Base-by-base conservation (phyloP, 2,329 filamentous ascomycete species). In the Colletotrichum chlorophyti region DNA sequence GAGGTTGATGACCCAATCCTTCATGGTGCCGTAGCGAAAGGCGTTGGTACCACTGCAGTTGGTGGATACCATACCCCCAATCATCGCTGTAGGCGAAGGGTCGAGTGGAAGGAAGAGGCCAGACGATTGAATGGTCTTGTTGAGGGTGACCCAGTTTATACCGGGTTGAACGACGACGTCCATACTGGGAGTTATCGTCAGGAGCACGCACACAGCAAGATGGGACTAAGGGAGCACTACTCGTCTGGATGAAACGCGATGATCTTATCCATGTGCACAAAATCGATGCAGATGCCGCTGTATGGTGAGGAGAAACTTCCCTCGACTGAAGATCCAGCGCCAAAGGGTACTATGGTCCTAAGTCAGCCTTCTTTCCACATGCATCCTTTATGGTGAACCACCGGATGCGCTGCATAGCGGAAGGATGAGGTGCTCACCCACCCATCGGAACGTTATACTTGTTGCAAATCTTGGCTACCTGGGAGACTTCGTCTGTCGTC, bases 21-120 rank as follows among this genome's bases (percentile, higher is more conserved):
- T 89, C 89, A 91, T 91, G 0, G 88, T 90, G 0, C 89, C 89
- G 66, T 91, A 91, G 48, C 87, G 76, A 54, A 83, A 78, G 1
- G 83, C 82, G 63, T 85, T 85, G 1, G 83, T 85, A 0, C 83
- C 83, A 50, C 78, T 86, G 73, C 88, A 91, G 50, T 88, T 88
- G 1, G 88, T 90, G 0, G 85, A 84, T 5, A 91, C 74, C 83
- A 86, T 86, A 5, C 83, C 83, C 2, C 83, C 83, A 17, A 86
- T 76, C 61, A 77, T 75, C 0, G 83, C 83, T 1, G 79, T 81
- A 32, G 88, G 88, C 2, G 86, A 85, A 0, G 89, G 88, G 63
- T 91, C 88, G 2, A 89, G 81, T 1, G 88, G 89, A 50, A 91
- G 83, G 70, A 91, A 91, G 0, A 91, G 78, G 0, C 86, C 85